Evolutionary conservation across 495 filamentous ascomycete genomes (phyloP).

Genomic region (Neurospora sp.): DNA sequence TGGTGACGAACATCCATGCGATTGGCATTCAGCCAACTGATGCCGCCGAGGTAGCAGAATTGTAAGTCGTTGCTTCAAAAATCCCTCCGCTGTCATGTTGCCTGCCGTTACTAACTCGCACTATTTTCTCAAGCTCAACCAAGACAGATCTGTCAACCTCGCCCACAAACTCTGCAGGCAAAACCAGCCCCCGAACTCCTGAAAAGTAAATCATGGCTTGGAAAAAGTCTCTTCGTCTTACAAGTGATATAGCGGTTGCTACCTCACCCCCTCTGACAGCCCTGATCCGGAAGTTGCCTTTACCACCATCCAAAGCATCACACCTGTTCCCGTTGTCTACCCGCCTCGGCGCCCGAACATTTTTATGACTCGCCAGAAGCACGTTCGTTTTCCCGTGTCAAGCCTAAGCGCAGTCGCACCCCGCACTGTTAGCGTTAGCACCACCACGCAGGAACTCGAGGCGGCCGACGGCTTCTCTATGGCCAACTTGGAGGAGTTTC

Average conservation of each 20-base stretch:
- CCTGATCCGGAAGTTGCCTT: background rate
- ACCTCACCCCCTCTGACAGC: background rate
- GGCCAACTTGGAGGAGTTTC: background rate
- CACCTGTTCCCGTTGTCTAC: background rate
- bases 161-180: fast-evolving
- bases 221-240: no score
- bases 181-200: fast-evolving
- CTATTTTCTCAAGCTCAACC: background rate
- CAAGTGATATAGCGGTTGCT: background rate
- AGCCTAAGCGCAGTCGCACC: background rate
- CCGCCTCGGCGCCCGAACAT: background rate
- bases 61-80: background rate
- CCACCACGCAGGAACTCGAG: background rate
- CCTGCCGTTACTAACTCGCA: background rate
- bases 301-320: background rate
- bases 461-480: background rate
- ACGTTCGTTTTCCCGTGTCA: background rate
- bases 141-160: background rate
- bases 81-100: background rate
- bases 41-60: no score
- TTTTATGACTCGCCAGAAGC: background rate
- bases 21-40: background rate
- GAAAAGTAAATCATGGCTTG: background rate
- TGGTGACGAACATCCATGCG: background rate
- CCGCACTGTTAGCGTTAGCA: no score